phyloP scores from a whole-genome alignment of 495 filamentous ascomycete genomes.

The Aspergillus baeticus region DNA sequence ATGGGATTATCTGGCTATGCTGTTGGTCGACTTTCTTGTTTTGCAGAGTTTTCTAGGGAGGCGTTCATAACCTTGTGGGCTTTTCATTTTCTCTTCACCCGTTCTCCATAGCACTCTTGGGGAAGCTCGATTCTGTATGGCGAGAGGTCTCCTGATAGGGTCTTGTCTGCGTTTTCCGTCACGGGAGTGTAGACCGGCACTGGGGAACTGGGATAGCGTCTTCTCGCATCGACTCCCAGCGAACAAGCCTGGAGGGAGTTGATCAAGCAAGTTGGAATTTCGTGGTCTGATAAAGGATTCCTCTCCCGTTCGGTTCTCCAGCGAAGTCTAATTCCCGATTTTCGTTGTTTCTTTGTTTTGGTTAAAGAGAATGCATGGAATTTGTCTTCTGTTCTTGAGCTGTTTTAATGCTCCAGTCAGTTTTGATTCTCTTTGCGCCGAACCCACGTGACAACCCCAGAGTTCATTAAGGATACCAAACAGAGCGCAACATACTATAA shows the following conservation, averaged over 20 bases:
- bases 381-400: constrained; percentile 17
- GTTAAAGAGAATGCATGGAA: constrained; percentile 44
- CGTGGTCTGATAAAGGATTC: constrained; percentile 38
- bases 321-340: constrained; percentile 24
- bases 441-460: not conserved
- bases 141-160: constrained; percentile 15
- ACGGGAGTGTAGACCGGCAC: constrained; percentile 19
- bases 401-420: constrained; percentile 2
- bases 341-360: constrained; percentile 25
- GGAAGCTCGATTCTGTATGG: constrained; percentile 23
- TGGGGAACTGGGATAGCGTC: constrained; percentile 23
- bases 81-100: constrained; percentile 37
- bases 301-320: constrained; percentile 26
- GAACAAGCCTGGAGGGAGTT: constrained; percentile 13
- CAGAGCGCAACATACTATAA: not conserved
- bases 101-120: constrained; percentile 26
- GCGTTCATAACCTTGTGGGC: constrained; percentile 52
- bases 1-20: constrained; percentile 39
- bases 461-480: constrained; percentile 1
- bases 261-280: constrained; percentile 27
- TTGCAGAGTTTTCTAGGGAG: constrained; percentile 52
- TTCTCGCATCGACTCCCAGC: constrained; percentile 18
- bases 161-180: constrained; percentile 16
- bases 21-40: constrained; percentile 49
- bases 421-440: not conserved